Conservation (phyloP, 129 eudicot species). For the Silybum marianum region DNA sequence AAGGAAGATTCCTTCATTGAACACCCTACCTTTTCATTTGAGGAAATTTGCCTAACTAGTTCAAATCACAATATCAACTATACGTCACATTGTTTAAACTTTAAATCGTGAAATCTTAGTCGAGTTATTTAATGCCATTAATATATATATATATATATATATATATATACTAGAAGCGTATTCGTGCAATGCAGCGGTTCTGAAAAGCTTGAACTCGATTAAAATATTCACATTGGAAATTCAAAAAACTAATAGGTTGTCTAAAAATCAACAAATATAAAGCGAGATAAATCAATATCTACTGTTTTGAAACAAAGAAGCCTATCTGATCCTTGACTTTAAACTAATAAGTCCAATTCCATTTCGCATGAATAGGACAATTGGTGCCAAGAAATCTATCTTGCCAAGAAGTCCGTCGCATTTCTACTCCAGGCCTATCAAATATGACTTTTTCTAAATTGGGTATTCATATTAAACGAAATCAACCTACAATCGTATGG, state of each 20-base stretch:
- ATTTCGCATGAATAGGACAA: too few relatives aligned
- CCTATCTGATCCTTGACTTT: too few relatives aligned
- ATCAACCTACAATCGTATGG: background rate
- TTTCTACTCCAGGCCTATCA: conserved; percentile 83
- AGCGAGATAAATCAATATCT: too few relatives aligned
- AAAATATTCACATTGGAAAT: too few relatives aligned
- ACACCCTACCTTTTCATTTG: conserved; percentile 21
- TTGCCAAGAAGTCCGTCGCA: conserved; percentile 94
- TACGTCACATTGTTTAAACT: conserved; percentile 33
- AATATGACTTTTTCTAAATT: background rate
- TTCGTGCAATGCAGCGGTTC: too few relatives aligned
- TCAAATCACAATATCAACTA: conserved; percentile 44
- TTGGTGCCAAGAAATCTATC: conserved; percentile 93
- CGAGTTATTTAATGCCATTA: background rate
- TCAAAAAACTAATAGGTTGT: too few relatives aligned
- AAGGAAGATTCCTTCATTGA: conserved; percentile 23
- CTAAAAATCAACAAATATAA: too few relatives aligned
- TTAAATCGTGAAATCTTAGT: conserved; percentile 15
- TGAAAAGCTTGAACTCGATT: too few relatives aligned
- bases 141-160: too few relatives aligned
- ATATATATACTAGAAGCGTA: too few relatives aligned
- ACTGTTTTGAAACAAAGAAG: too few relatives aligned
- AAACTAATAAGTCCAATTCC: too few relatives aligned
- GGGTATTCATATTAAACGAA: background rate
- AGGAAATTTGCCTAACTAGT: conserved; percentile 39